These are phyloP conservation scores for Trichopus zeylanicus DNA, from an alignment of 116 monocot genomes.

Conservation along the genomic window DNA sequence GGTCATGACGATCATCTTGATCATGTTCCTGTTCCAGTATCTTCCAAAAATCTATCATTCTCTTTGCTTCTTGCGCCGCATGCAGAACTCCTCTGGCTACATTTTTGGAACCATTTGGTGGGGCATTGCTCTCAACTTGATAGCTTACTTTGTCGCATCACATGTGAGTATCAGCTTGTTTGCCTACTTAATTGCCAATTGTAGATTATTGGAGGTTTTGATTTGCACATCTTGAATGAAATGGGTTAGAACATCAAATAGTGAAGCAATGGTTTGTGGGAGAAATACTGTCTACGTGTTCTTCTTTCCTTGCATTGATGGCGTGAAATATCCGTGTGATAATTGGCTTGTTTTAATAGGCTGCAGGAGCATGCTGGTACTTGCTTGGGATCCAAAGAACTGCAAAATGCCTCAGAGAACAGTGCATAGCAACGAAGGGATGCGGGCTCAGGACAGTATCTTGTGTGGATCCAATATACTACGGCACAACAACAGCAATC, in stretches of 20 bases:
- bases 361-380: constrained; percentile 81
- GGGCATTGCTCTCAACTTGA: constrained; percentile 71
- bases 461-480: constrained; percentile 52
- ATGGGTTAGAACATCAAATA: no score
- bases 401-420: constrained; percentile 55
- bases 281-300: no score
- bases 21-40: constrained; percentile 65
- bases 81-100: constrained; percentile 63
- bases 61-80: constrained; percentile 37
- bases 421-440: constrained; percentile 29
- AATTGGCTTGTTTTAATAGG: constrained; percentile 21
- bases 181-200: no score
- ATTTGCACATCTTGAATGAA: no score
- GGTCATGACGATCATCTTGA: constrained; percentile 62
- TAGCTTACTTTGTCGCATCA: constrained; percentile 69
- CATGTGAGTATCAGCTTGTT: constrained; percentile 61
- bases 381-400: constrained; percentile 49
- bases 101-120: constrained; percentile 76
- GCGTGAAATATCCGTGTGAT: no score
- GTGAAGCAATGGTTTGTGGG: no score
- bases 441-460: constrained; percentile 19
- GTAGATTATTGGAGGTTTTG: no score
- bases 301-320: no score
- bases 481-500: constrained; percentile 20
- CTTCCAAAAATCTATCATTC: constrained; percentile 75